phyloP scores from a whole-genome alignment of 768 basidiomycete species.

The Crassisporium funariophilum region DNA sequence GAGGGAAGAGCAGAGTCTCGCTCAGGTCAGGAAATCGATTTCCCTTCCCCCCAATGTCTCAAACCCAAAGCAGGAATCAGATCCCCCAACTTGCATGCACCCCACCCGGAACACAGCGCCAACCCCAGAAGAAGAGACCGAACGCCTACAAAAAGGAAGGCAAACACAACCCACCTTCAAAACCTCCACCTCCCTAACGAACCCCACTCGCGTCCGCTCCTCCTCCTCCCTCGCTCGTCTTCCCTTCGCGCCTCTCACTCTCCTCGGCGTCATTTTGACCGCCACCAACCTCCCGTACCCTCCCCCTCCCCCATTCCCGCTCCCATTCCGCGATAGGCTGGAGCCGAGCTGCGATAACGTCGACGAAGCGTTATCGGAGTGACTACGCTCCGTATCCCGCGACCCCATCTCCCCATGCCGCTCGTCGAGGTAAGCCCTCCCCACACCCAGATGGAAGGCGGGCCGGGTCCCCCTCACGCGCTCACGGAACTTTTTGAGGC shows the following conservation, averaged over 20 bases:
- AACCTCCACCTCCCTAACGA: slow-evolving; percentile 83
- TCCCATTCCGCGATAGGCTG: slow-evolving; percentile 12
- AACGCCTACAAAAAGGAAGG: slow-evolving; percentile 10
- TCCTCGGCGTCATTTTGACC: slow-evolving; percentile 49
- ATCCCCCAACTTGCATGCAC: no score
- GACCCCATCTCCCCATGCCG: slow-evolving; percentile 32
- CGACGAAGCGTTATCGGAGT: no score
- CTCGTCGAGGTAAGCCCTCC: slow-evolving; percentile 29
- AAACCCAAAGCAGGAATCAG: no score
- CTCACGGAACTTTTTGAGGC: slow-evolving; percentile 30
- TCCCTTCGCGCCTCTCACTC: slow-evolving; percentile 21
- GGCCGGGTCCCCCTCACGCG: slow-evolving; percentile 32
- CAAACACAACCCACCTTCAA: slow-evolving; percentile 76
- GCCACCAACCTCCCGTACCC: slow-evolving; percentile 37
- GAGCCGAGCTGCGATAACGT: slow-evolving; percentile 16
- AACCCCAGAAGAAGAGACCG: background rate
- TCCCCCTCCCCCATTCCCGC: slow-evolving; percentile 11
- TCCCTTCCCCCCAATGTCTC: no score
- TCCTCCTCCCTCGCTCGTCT: slow-evolving; percentile 44
- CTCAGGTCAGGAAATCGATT: no score
- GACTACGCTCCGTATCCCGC: no score
- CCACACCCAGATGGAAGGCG: slow-evolving; percentile 17
- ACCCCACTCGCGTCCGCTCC: slow-evolving; percentile 74
- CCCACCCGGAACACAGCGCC: no score
- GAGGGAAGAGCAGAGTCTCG: no score